Evolutionary conservation across 768 basidiomycete genomes (phyloP), one percentile per base, ranked within the genome.

Genomic region (Mycena belliarum): DNA sequence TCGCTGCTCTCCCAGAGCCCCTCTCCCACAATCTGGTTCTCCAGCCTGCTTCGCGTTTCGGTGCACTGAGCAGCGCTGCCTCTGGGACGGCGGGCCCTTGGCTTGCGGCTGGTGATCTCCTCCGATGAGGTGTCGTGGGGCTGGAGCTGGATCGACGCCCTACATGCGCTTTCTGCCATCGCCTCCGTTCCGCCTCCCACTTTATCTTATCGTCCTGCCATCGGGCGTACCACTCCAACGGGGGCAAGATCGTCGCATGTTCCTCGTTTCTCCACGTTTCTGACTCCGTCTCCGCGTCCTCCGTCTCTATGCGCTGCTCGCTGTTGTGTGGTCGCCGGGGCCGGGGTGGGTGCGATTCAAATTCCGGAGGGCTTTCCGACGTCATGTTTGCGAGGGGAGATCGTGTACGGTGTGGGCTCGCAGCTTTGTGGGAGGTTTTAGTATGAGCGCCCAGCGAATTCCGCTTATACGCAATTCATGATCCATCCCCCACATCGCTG

Each of bases 201-300:
- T 28, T 38, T 18, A 23, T 28, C 21, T 57, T 57, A 20, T 61
- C 60, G 32, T 42, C 46, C 32, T 61, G 50, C 60, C 60, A 61
- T 35, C 40, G 49, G 42, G 47, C 16, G 16, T 53, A 40, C 60
- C 60, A 61, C 47, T 61, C 42, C 25, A 33, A 24, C 14, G 60
- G 33, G n/a, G 55, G 28, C 25, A 54, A 26, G 2, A 21, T n/a
- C 23, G 60, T 57, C 33, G 49, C 52, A 10, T 57, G 25, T 23
- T 57, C 55, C 18, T 57, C 55, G 55, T 53, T 42, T n/a, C 14
- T 41, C 60, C 43, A 45, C 20, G 49, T 16, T 35, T 32, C 32
- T 29, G 15, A 11, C 28, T 48, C 14, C 20, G 42, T 28, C 23
- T 40, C 24, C 26, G 12, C 16, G 6, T 23, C 26, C 49, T 45